Percentiles rank a stretch among this genome's conserved stretches.
These are phyloP conservation scores for Cyclotella sp. DNA, from an alignment of 108 stramenopile genomes.

Conservation along the genomic window DNA sequence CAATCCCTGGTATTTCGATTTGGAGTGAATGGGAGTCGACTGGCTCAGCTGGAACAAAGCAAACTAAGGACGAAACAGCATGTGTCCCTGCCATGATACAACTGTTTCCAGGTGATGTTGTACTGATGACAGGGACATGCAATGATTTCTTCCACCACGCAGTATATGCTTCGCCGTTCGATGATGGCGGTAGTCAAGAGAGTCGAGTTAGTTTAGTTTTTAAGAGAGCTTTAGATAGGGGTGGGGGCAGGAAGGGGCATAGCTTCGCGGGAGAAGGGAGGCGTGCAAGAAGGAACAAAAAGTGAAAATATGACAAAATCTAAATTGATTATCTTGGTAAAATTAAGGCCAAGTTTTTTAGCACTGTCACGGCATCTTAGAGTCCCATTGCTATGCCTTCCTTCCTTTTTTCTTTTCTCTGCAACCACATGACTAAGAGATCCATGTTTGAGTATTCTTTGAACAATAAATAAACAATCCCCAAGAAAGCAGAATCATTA, in stretches of 20 bases:
- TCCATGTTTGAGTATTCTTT: no score
- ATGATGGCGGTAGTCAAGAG: conserved; percentile 13
- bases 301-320: not conserved
- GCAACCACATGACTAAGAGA: no score
- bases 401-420: no score
- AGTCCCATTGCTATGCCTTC: no score
- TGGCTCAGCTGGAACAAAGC: not conserved
- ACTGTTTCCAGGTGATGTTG: conserved; percentile 75
- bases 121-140: conserved; percentile 66
- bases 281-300: conserved; percentile 31
- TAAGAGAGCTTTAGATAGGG: conserved; percentile 65
- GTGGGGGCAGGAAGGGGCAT: conserved; percentile 62
- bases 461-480: no score
- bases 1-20: conserved; percentile 56
- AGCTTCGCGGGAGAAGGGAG: conserved; percentile 60
- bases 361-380: no score
- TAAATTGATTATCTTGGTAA: no score
- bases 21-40: conserved; percentile 59
- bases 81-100: conserved; percentile 53
- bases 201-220: conserved; percentile 71
- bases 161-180: conserved; percentile 57
- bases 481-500: no score
- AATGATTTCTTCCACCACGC: conserved; percentile 83
- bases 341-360: no score
- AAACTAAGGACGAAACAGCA: conserved; percentile 33